phyloP scores from a whole-genome alignment of 345 rosid genomes.

The Brassica carinata region DNA sequence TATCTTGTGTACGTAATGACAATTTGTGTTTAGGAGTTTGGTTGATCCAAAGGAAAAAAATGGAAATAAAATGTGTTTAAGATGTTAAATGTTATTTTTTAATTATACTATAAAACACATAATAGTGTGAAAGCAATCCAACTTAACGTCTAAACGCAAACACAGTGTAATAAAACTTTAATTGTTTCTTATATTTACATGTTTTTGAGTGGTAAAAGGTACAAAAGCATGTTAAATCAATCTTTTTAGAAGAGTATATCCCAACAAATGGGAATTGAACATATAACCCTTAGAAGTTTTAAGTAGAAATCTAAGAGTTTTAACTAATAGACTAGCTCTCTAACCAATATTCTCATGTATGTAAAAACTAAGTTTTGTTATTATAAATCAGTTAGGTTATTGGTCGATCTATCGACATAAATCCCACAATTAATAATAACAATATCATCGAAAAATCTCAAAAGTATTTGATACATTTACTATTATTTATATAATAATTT shows the following conservation, averaged over 20 bases:
- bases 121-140: neutral
- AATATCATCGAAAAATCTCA: too few species aligned
- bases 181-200: neutral
- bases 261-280: neutral
- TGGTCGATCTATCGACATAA: neutral
- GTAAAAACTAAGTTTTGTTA: neutral
- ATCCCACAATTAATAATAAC: too few species aligned
- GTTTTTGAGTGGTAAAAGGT: neutral
- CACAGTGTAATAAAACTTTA: neutral
- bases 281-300: neutral
- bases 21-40: neutral
- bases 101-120: neutral
- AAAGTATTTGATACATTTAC: too few species aligned
- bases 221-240: neutral
- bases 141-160: neutral
- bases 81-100: neutral
- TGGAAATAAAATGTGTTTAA: neutral
- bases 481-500: too few species aligned
- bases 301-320: neutral
- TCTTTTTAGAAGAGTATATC: neutral
- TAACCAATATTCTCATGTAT: neutral
- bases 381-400: neutral
- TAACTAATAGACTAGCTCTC: too few species aligned
- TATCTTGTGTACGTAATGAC: neutral
- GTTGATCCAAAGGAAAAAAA: neutral